Base-by-base conservation (phyloP, 2,329 filamentous ascomycete genomes). In the Aspergillus sp. region DNA sequence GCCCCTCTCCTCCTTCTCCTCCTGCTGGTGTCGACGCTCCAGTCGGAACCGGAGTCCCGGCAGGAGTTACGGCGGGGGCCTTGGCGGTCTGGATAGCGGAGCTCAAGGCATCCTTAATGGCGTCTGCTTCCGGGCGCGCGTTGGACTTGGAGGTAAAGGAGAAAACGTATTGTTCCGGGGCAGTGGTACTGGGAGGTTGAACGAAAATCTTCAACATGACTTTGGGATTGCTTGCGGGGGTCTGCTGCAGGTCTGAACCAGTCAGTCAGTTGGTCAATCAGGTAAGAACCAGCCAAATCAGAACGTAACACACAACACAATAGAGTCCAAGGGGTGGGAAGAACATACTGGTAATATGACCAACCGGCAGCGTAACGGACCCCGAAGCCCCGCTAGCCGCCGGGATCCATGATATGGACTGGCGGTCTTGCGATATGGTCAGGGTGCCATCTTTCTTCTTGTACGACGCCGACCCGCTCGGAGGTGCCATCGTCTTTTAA, bases 391-490 rank as follows among this genome's bases (percentile, higher is more conserved):
- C 76, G 19, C 74, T 70, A 32, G 79, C 77, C 45, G 80, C 75
- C 7, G 88, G 86, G 30, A 82, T 87, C 91, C 91, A 98, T 65
- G 81, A 84, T 51, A 97, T 80, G 34, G 77, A 81, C 60, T 79
- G 80, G 59, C 81, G 77, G 66, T 95, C 88, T 47, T 78, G 73
- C 10, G 86, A 82, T 57, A 97, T 75, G 28, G 81, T 80, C 60
- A 98, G 73, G 50, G 80, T 80, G 64, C 93, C 93, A 74, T 97
- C 87, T 69, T 94, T 93, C 75, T 97, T 98, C 73, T 96, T 97
- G 77, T 93, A 97, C 48, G 83, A 75, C 44, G 85, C 83, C 52
- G 78, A 80, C 49, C 83, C 87, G 57, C 74, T 78, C 44, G 80
- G 81, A 52, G 76, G 57, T 54, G 65, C 61, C 65, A 67, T 67